Evolutionary conservation across 148 eudicot genomes (phyloP).

Genomic region (Vaccinium macrocarpon): DNA sequence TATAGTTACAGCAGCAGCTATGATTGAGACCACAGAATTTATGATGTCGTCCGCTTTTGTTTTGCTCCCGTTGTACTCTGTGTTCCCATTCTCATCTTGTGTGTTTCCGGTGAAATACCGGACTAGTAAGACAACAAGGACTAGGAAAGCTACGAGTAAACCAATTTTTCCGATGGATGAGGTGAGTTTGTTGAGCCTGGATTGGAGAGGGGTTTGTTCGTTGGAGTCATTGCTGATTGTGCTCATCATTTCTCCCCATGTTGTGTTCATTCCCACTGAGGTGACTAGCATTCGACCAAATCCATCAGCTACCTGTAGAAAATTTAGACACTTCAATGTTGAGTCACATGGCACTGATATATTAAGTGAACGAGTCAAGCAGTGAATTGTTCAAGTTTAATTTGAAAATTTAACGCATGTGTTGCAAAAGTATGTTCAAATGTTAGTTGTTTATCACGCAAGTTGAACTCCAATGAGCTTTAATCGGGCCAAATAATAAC

Average conservation of each 20-base stretch:
- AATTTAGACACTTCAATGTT: too few species aligned
- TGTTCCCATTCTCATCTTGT: background rate
- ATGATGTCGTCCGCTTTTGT: background rate
- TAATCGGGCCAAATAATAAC: too few species aligned
- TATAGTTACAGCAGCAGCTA: background rate
- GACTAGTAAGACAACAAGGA: background rate
- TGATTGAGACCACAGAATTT: background rate
- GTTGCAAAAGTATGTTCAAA: too few species aligned
- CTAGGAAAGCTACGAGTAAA: background rate
- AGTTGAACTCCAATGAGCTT: too few species aligned
- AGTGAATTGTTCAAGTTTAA: too few species aligned
- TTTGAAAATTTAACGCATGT: too few species aligned
- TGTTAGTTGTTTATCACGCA: too few species aligned
- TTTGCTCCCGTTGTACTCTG: background rate
- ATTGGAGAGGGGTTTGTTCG: constrained; percentile 6
- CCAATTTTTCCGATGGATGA: constrained; percentile 8
- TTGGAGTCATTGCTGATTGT: background rate
- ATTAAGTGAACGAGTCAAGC: too few species aligned
- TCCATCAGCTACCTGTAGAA: background rate
- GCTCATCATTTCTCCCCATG: constrained; percentile 17
- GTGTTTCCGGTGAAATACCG: constrained; percentile 1
- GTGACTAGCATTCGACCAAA: constrained; percentile 12
- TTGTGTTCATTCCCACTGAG: constrained; percentile 14
- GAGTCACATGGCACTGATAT: too few species aligned
- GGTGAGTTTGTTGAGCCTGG: constrained; percentile 7